phyloP scores from a whole-genome alignment of 805 yeast genomes.

The Zygosaccharomyces siamensis region DNA sequence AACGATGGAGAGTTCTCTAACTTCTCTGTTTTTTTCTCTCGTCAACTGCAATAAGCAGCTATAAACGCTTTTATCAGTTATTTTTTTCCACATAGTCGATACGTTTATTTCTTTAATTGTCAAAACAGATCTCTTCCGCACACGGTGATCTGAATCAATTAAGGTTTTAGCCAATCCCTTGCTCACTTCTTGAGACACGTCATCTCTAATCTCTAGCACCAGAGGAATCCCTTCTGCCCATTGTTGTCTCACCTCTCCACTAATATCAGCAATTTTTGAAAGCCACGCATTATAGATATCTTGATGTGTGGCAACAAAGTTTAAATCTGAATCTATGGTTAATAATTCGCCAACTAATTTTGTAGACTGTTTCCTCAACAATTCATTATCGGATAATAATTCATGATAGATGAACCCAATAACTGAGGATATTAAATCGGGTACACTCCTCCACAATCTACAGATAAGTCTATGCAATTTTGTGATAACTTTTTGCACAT shows the following conservation, averaged over 20 bases:
- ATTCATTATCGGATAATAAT: slow-evolving; percentile 62
- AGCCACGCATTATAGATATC: slow-evolving; percentile 69
- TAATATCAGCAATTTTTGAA: slow-evolving; percentile 65
- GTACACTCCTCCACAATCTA: slow-evolving; percentile 72
- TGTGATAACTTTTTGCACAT: slow-evolving; percentile 39
- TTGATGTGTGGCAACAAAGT: slow-evolving; percentile 53
- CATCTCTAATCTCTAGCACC: slow-evolving; percentile 43
- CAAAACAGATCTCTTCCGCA: slow-evolving; percentile 56
- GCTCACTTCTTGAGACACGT: slow-evolving; percentile 46
- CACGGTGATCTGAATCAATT: slow-evolving; percentile 69
- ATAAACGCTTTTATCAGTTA: slow-evolving; percentile 47
- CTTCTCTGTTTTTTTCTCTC: slow-evolving; percentile 64
- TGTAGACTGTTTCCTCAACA: slow-evolving; percentile 63
- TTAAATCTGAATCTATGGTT: slow-evolving; percentile 44
- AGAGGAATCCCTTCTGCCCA: slow-evolving; percentile 63
- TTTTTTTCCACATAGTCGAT: slow-evolving; percentile 42
- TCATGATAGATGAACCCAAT: slow-evolving; percentile 80
- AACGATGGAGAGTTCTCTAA: slow-evolving; percentile 55
- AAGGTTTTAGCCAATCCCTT: slow-evolving; percentile 63
- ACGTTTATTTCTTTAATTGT: slow-evolving; percentile 47
- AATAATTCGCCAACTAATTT: slow-evolving; percentile 67
- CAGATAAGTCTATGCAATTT: slow-evolving; percentile 60
- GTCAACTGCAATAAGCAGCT: slow-evolving; percentile 55
- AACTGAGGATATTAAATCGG: slow-evolving; percentile 66
- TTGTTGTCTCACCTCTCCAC: slow-evolving; percentile 55